Conservation (phyloP, 1,284 basidiomycete genomes). For the Ganoderma sp. region DNA sequence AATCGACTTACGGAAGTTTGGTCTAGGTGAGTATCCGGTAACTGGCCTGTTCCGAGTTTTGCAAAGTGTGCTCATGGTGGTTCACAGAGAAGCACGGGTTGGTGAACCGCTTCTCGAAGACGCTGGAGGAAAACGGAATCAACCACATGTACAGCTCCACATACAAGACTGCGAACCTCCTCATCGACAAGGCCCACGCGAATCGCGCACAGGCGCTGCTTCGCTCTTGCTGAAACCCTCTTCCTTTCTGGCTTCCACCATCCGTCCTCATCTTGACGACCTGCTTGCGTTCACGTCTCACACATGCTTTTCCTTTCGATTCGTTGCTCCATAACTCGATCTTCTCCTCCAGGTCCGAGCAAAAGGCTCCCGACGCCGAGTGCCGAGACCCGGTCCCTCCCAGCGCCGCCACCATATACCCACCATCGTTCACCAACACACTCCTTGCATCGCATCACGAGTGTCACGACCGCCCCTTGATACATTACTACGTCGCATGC, state of each 20-base stretch:
- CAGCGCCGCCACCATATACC: conserved; percentile 3
- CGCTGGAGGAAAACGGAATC: conserved; percentile 72
- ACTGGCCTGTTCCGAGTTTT: conserved; percentile 9
- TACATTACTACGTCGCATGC: conserved; percentile 18
- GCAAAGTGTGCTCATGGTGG: conserved; percentile 5
- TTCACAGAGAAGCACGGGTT: conserved; percentile 72
- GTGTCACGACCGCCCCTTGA: background rate
- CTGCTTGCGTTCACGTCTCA: background rate
- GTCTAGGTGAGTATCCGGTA: conserved; percentile 55
- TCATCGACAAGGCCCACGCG: conserved; percentile 54
- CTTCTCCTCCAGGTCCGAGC: background rate
- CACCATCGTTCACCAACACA: too few species aligned
- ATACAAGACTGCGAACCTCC: conserved; percentile 82
- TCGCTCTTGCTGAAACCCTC: conserved; percentile 38
- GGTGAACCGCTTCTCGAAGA: conserved; percentile 75
- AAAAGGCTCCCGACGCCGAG: conserved; percentile 4
- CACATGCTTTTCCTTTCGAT: background rate
- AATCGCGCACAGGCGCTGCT: conserved; percentile 40
- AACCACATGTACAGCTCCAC: conserved; percentile 88
- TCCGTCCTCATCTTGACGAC: background rate
- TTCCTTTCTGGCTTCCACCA: background rate
- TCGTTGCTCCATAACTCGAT: background rate
- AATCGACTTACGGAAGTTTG: conserved; percentile 72
- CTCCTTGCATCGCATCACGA: background rate
- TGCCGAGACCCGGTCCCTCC: background rate